Conservation (phyloP, 768 basidiomycete species). For the Paxillus ammoniavirescens region DNA sequence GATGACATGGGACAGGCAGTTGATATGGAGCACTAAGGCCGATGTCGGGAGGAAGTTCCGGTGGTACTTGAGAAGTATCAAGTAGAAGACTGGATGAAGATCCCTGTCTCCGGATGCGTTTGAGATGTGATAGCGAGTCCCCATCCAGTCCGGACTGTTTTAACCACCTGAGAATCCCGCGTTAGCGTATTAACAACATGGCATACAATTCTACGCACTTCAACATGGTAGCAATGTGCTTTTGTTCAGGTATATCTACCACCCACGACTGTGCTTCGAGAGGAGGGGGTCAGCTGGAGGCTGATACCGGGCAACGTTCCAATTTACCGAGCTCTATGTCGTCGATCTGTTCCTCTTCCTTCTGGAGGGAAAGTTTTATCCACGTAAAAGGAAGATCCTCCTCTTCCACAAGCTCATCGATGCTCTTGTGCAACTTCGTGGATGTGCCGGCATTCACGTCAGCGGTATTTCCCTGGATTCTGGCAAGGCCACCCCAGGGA, state of each 20-base stretch:
- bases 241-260: slow-evolving; percentile 66
- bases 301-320: neutral
- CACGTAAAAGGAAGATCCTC: slow-evolving; percentile 65
- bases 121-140: slow-evolving; percentile 67
- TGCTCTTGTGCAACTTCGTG: slow-evolving; percentile 29
- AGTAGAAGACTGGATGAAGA: slow-evolving; percentile 56
- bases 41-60: slow-evolving; percentile 49
- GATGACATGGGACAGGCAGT: slow-evolving; percentile 58
- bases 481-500: slow-evolving; percentile 5
- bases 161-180: slow-evolving; percentile 54
- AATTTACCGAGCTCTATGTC: slow-evolving; percentile 42
- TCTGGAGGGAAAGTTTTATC: slow-evolving; percentile 55
- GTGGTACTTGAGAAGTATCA: slow-evolving; percentile 37
- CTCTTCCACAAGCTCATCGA: slow-evolving; percentile 51
- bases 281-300: neutral
- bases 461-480: slow-evolving; percentile 1
- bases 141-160: slow-evolving; percentile 60
- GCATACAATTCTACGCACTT: slow-evolving; percentile 41
- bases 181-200: neutral
- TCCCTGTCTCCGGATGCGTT: slow-evolving; percentile 64
- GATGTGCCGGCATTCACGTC: slow-evolving; percentile 14
- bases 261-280: slow-evolving; percentile 70
- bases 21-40: slow-evolving; percentile 53
- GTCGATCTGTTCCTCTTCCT: slow-evolving; percentile 58
- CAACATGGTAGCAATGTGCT: slow-evolving; percentile 57